Conservation (phyloP, 2,329 filamentous ascomycete species). For the Pseudonectria buxi region DNA sequence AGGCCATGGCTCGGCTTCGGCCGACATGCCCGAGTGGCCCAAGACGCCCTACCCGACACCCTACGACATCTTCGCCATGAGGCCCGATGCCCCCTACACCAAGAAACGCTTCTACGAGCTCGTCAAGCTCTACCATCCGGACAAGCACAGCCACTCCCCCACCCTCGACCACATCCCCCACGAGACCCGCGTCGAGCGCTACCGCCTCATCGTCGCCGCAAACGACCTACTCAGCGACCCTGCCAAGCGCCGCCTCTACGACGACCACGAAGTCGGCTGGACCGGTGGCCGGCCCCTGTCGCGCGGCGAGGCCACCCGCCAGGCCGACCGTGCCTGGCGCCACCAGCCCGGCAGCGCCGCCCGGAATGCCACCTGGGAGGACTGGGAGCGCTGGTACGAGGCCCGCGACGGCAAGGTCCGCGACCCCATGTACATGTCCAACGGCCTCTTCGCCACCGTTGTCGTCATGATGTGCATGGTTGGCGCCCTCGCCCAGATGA, state of each 20-base stretch:
- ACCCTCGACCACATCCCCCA: slow-evolving; percentile 33
- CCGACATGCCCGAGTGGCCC: slow-evolving; percentile 38
- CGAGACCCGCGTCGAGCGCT: slow-evolving; percentile 71
- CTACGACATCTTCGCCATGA: slow-evolving; percentile 74
- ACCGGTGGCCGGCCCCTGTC: slow-evolving; percentile 50
- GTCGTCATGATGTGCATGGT: slow-evolving; percentile 62
- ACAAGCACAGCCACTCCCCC: slow-evolving; percentile 43
- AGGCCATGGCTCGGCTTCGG: not conserved
- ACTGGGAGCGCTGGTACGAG: slow-evolving; percentile 81
- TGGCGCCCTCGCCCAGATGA: slow-evolving; percentile 66
- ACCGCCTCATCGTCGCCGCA: slow-evolving; percentile 79
- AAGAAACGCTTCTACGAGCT: slow-evolving; percentile 84
- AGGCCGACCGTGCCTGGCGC: slow-evolving; percentile 43
- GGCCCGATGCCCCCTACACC: slow-evolving; percentile 60
- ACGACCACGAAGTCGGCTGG: slow-evolving; percentile 79
- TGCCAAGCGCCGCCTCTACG: slow-evolving; percentile 71
- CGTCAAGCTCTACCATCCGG: slow-evolving; percentile 94
- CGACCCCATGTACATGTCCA: slow-evolving; percentile 62
- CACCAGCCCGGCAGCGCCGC: slow-evolving; percentile 41
- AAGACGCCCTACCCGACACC: slow-evolving; percentile 58
- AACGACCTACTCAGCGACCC: slow-evolving; percentile 84
- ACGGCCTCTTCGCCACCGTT: slow-evolving; percentile 66
- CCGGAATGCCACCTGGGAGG: slow-evolving; percentile 91
- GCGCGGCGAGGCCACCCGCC: slow-evolving; percentile 28
- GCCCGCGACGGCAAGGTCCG: slow-evolving; percentile 39